Percentiles rank a stretch among this genome's conserved stretches.
Conservation (phyloP, 2,329 filamentous ascomycete species). For the Neopestalotiopsis sp. region DNA sequence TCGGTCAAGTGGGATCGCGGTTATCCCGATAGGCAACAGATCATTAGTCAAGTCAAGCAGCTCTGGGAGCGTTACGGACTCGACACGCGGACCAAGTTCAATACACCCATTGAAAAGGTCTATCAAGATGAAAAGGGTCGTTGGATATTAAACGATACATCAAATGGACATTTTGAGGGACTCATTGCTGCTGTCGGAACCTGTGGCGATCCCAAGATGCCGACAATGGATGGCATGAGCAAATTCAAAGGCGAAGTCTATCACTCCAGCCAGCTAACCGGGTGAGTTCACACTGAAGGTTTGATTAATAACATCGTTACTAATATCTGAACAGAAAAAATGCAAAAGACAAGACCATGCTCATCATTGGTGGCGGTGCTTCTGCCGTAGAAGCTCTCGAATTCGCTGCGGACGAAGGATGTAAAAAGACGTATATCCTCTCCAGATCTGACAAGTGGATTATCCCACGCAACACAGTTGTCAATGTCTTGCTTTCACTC, state of each 20-base stretch:
- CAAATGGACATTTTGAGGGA: conserved; percentile 77
- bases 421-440: conserved; percentile 72
- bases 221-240: conserved; percentile 71
- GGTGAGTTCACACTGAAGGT: conserved; percentile 36
- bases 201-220: conserved; percentile 79
- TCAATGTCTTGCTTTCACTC: conserved; percentile 74
- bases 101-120: conserved; percentile 70
- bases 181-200: conserved; percentile 80
- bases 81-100: conserved; percentile 72
- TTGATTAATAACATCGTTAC: neutral
- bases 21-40: conserved; percentile 80
- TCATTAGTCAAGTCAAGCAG: conserved; percentile 71
- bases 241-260: conserved; percentile 74
- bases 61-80: conserved; percentile 80
- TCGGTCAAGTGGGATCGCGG: conserved; percentile 75
- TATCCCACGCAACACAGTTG: conserved; percentile 77
- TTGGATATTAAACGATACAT: conserved; percentile 78
- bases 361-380: conserved; percentile 79
- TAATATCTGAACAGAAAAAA: conserved; percentile 55
- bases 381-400: conserved; percentile 84
- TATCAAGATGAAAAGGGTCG: conserved; percentile 70
- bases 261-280: conserved; percentile 78
- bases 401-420: conserved; percentile 72
- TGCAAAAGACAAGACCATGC: conserved; percentile 75
- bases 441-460: conserved; percentile 86